These are phyloP conservation scores for Phytophthora uliginosa DNA, from an alignment of 352 stramenopile genomes.

Conservation along the genomic window DNA sequence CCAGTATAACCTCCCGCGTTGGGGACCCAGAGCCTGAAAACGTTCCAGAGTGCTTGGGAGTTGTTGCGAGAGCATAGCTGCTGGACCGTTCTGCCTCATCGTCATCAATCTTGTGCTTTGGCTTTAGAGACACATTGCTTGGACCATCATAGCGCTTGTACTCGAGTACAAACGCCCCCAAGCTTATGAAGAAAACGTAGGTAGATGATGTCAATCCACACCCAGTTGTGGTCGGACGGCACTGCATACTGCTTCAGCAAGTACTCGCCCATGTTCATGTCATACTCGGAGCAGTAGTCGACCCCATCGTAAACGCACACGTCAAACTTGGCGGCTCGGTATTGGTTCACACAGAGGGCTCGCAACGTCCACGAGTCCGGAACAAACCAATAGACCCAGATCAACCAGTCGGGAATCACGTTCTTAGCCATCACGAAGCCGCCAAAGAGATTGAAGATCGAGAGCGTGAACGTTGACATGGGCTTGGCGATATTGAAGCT, in stretches of 20 bases:
- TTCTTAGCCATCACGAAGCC: conserved; percentile 69
- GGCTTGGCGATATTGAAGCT: conserved; percentile 51
- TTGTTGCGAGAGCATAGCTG: conserved; percentile 21
- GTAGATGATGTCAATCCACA: conserved; percentile 40
- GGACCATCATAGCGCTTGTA: conserved; percentile 48
- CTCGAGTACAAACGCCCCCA: conserved; percentile 39
- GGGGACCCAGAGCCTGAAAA: conserved; percentile 8
- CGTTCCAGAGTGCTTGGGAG: conserved; percentile 26
- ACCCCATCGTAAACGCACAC: conserved; percentile 42
- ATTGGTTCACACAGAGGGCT: conserved; percentile 52
- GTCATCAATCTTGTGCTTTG: conserved; percentile 4
- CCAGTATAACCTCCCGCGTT: conserved; percentile 11
- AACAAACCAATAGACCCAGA: conserved; percentile 75
- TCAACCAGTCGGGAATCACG: conserved; percentile 55
- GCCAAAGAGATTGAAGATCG: conserved; percentile 52
- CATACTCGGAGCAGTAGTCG: conserved; percentile 46
- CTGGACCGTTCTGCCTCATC: conserved; percentile 2
- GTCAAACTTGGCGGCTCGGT: conserved; percentile 41
- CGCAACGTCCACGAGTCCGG: conserved; percentile 60
- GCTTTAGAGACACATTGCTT: conserved; percentile 15
- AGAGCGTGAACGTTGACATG: conserved; percentile 48
- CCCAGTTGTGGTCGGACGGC: conserved; percentile 32
- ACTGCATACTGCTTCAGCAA: conserved; percentile 42
- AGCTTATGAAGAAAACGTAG: conserved; percentile 39
- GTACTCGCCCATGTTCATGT: conserved; percentile 51